Percentiles rank a stretch among this genome's conserved stretches.
Evolutionary conservation across 148 eudicot genomes (phyloP).

Genomic region (Cornus controversa): DNA sequence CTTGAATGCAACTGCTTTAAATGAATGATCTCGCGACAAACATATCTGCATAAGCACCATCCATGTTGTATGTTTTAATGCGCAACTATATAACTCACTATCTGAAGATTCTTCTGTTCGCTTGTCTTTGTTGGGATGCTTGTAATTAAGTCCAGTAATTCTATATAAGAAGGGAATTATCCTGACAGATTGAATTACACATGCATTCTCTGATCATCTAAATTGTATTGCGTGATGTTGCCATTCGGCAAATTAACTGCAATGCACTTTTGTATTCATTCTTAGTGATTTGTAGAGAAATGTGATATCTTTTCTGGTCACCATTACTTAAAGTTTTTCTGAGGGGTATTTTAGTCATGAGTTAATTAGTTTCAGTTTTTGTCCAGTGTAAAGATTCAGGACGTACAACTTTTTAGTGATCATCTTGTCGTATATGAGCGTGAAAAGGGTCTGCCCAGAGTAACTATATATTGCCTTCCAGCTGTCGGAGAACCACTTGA

Average conservation of each 20-base stretch:
- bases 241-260: neutral
- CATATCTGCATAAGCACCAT: neutral
- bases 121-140: neutral
- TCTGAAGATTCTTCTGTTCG: neutral
- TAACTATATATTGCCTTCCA: conserved; percentile 70
- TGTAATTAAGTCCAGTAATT: neutral
- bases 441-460: conserved; percentile 61
- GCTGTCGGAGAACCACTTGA: conserved; percentile 62
- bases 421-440: conserved; percentile 83
- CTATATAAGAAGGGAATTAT: neutral
- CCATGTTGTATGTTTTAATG: neutral
- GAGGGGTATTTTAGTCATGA: neutral
- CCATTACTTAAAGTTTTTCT: no score
- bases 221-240: neutral
- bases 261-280: neutral
- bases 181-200: neutral
- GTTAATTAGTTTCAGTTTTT: conserved; percentile 18
- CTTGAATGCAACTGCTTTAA: neutral
- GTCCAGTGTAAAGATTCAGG: conserved; percentile 75
- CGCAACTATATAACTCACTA: no score
- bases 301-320: neutral
- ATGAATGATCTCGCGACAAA: neutral
- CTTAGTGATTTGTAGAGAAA: neutral
- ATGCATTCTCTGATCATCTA: neutral
- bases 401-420: conserved; percentile 58